phyloP scores from a whole-genome alignment of 2,329 filamentous ascomycete species.

The Dendryphion nanum region DNA sequence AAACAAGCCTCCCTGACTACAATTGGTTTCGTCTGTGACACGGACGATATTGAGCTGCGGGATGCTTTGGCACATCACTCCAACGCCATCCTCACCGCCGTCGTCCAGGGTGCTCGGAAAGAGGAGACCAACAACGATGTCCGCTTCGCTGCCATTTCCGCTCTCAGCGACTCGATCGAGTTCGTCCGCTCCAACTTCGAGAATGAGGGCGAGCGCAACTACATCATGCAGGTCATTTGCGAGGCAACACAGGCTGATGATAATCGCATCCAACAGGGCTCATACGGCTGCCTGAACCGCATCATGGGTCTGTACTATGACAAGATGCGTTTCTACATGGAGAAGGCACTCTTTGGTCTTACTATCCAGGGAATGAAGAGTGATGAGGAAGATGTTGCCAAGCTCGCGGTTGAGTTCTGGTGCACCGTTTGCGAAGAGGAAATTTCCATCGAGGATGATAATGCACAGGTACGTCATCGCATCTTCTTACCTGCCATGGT shows the following conservation, averaged over 20 bases:
- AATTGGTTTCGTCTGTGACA: constrained; percentile 99
- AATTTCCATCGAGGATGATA: constrained; percentile 96
- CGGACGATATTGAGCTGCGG: constrained; percentile 82
- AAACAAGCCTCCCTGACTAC: constrained; percentile 93
- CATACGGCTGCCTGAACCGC: constrained; percentile 95
- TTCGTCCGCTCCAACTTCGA: constrained; percentile 99
- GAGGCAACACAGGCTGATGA: constrained; percentile 96
- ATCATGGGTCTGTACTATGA: constrained; percentile 99
- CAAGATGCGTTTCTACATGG: constrained; percentile 99
- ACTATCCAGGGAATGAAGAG: constrained; percentile 99
- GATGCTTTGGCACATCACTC: constrained; percentile 81
- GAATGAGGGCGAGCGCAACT: constrained; percentile 98
- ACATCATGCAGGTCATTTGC: constrained; percentile 99
- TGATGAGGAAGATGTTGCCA: constrained; percentile 94
- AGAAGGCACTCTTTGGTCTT: constrained; percentile 96
- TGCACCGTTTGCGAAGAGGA: constrained; percentile 99
- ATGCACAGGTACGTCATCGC: constrained; percentile 65
- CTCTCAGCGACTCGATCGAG: constrained; percentile 92
- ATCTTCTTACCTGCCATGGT: neutral
- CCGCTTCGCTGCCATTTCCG: constrained; percentile 86
- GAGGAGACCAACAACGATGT: constrained; percentile 92
- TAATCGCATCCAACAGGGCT: constrained; percentile 86
- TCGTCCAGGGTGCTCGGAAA: constrained; percentile 95
- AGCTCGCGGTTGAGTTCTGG: constrained; percentile 98
- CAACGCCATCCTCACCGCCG: constrained; percentile 95